These are phyloP conservation scores for Cymodocea nodosa DNA, from an alignment of 116 monocot species.

Conservation along the genomic window DNA sequence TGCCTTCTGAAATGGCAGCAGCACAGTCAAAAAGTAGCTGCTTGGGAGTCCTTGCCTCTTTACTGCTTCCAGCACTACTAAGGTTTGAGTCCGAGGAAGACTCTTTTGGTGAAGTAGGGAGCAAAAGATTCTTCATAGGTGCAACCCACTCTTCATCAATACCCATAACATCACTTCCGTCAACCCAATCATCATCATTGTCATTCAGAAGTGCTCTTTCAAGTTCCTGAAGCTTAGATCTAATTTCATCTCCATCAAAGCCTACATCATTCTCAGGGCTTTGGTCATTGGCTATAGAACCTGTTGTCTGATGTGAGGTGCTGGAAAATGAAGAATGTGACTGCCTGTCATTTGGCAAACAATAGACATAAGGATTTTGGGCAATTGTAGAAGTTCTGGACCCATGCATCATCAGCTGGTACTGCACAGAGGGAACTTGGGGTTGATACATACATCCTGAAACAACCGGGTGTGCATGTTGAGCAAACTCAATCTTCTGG, in stretches of 20 bases:
- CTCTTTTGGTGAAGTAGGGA: conserved; percentile 56
- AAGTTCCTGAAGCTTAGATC: conserved; percentile 73
- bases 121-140: conserved; percentile 39
- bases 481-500: conserved; percentile 7
- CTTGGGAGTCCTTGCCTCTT: conserved; percentile 49
- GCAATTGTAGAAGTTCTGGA: conserved; percentile 19
- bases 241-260: conserved; percentile 54
- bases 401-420: conserved; percentile 23
- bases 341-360: conserved; percentile 19
- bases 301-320: conserved; percentile 40
- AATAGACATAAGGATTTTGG: conserved; percentile 32
- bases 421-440: conserved; percentile 24
- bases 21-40: conserved; percentile 87
- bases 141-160: conserved; percentile 59
- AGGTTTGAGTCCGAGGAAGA: conserved; percentile 65
- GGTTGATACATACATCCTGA: conserved; percentile 15
- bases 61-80: conserved; percentile 29
- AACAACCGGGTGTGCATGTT: conserved; percentile 8
- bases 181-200: conserved; percentile 34
- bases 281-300: conserved; percentile 35
- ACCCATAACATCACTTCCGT: conserved; percentile 13
- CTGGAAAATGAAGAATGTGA: conserved; percentile 30
- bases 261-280: conserved; percentile 40
- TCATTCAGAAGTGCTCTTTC: conserved; percentile 65
- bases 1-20: conserved; percentile 54